Conservation (phyloP, 2,329 filamentous ascomycete genomes). For the Monosporascus sp. region DNA sequence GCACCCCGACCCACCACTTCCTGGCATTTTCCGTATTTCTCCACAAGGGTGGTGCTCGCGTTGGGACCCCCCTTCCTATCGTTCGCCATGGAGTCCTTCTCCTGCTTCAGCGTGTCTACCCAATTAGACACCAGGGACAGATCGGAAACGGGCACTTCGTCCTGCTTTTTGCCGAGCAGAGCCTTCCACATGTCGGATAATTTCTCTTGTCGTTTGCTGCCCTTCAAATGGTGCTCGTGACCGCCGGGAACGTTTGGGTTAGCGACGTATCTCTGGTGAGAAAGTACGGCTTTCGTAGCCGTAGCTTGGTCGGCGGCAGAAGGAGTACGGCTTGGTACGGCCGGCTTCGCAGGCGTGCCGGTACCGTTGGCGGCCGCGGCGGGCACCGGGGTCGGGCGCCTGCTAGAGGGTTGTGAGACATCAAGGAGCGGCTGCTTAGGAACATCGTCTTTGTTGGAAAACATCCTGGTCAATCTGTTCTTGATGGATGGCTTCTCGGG, state of each 20-base stretch:
- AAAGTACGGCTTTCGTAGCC: conserved; percentile 24
- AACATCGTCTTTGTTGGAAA: conserved; percentile 51
- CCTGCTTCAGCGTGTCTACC: conserved; percentile 88
- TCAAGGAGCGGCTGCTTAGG: conserved; percentile 29
- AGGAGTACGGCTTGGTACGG: conserved; percentile 31
- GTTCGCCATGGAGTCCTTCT: conserved; percentile 69
- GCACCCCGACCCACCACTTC: conserved; percentile 94
- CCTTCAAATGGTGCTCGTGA: conserved; percentile 85
- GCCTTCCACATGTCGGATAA: conserved; percentile 86
- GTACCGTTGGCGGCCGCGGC: conserved; percentile 19
- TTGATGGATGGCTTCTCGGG: conserved; percentile 57
- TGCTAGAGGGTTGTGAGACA: conserved; percentile 24
- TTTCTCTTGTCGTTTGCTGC: conserved; percentile 89
- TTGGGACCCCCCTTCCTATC: conserved; percentile 76
- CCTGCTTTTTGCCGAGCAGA: conserved; percentile 79
- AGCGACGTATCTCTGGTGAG: conserved; percentile 44
- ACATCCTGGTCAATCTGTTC: conserved; percentile 60
- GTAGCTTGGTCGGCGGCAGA: conserved; percentile 14
- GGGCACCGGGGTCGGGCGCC: conserved; percentile 19
- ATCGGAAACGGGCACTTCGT: conserved; percentile 67
- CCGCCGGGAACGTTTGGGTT: conserved; percentile 54
- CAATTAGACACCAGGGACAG: conserved; percentile 91
- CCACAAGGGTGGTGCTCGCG: conserved; percentile 72
- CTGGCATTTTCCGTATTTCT: conserved; percentile 98
- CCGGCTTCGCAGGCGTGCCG: conserved; percentile 24